phyloP scores from a whole-genome alignment of 2,329 filamentous ascomycete species.

The Fusarium solani-melongenae region DNA sequence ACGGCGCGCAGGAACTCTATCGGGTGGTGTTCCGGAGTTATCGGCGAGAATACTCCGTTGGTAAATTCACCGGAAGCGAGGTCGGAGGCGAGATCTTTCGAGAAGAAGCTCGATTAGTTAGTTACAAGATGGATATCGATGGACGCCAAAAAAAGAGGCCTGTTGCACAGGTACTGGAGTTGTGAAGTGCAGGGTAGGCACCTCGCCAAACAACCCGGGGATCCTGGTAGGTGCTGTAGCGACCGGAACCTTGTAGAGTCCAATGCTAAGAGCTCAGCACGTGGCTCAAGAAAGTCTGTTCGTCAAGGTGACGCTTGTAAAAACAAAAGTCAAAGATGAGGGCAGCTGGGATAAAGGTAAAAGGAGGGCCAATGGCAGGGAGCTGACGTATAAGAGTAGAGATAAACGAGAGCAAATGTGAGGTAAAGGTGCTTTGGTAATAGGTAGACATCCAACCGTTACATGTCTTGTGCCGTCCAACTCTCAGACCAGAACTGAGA shows the following conservation, averaged over 20 bases:
- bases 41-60: conserved; percentile 14
- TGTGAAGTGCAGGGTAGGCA: conserved; percentile 25
- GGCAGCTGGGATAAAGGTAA: not conserved
- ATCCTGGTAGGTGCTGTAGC: not conserved
- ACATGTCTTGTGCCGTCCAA: conserved; percentile 57
- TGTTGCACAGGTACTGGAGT: not conserved
- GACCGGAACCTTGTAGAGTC: not conserved
- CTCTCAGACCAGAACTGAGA: conserved; percentile 45
- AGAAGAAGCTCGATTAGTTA: not conserved
- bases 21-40: conserved; percentile 27
- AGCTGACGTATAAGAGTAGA: not conserved
- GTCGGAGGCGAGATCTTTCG: conserved; percentile 4
- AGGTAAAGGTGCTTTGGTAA: conserved; percentile 47
- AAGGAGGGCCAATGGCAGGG: conserved; percentile 11
- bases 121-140: not conserved
- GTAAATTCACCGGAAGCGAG: not conserved
- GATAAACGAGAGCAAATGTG: conserved; percentile 21
- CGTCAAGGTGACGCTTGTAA: not conserved
- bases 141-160: not conserved
- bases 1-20: conserved; percentile 8
- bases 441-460: conserved; percentile 48
- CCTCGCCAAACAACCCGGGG: not conserved
- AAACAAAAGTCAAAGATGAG: not conserved
- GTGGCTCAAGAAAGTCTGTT: not conserved
- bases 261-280: not conserved